phyloP scores from a whole-genome alignment of 495 filamentous ascomycete species.

The Talaromyces adpressus region DNA sequence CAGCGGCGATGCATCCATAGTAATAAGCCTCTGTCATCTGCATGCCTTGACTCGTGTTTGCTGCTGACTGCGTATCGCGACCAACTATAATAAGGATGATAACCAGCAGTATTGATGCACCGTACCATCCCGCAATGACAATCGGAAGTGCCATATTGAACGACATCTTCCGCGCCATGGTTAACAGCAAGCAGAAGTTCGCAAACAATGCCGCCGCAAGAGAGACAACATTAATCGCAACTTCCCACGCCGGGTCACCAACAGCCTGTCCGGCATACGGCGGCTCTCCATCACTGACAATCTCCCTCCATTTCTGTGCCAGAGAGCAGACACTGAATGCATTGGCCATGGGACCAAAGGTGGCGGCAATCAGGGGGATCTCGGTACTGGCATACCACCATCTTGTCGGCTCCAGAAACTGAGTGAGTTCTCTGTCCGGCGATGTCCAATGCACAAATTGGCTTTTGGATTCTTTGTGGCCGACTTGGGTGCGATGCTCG shows the following conservation, averaged over 20 bases:
- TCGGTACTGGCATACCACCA: slow-evolving; percentile 87
- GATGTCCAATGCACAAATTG: slow-evolving; percentile 4
- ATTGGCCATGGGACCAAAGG: slow-evolving; percentile 77
- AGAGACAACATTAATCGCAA: slow-evolving; percentile 67
- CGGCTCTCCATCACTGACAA: slow-evolving; percentile 43
- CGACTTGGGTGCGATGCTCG: slow-evolving; percentile 29
- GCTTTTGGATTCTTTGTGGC: slow-evolving; percentile 8
- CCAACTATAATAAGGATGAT: slow-evolving; percentile 33
- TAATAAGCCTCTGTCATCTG: slow-evolving; percentile 62
- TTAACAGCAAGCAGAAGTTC: slow-evolving; percentile 65
- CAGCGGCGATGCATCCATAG: slow-evolving; percentile 71
- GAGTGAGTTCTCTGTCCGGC: background rate
- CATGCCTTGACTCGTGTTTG: slow-evolving; percentile 3
- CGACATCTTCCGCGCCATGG: slow-evolving; percentile 59
- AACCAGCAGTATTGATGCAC: slow-evolving; percentile 60
- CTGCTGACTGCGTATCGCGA: background rate
- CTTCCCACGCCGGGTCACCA: slow-evolving; percentile 40
- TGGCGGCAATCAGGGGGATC: slow-evolving; percentile 70
- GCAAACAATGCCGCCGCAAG: slow-evolving; percentile 61
- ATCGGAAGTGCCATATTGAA: slow-evolving; percentile 58
- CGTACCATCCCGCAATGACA: slow-evolving; percentile 56
- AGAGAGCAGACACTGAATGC: slow-evolving; percentile 77
- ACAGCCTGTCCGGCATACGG: background rate
- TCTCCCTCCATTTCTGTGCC: slow-evolving; percentile 59
- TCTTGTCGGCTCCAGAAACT: slow-evolving; percentile 28